A percentile compares a stretch with the other conserved stretches of the same genome.
These are phyloP conservation scores for Gastrodia elata DNA, from an alignment of 106 monocot species.

Conservation along the genomic window DNA sequence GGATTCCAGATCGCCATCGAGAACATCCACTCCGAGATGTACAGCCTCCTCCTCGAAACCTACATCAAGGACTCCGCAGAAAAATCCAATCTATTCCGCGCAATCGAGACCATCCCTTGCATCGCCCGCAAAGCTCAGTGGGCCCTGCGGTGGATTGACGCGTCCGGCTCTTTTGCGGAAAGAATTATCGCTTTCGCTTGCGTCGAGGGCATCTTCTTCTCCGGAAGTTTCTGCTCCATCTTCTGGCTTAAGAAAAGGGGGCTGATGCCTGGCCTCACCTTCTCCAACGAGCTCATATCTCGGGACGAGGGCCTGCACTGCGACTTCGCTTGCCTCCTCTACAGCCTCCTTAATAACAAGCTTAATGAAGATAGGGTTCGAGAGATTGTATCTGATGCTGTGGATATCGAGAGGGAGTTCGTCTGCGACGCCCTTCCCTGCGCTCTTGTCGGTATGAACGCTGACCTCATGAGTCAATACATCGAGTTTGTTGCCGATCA, in stretches of 20 bases:
- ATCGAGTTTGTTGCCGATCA: constrained; percentile 50
- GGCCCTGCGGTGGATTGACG: constrained; percentile 57
- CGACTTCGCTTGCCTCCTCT: constrained; percentile 86
- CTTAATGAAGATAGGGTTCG: constrained; percentile 36
- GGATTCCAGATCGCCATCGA: constrained; percentile 78
- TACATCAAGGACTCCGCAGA: constrained; percentile 47
- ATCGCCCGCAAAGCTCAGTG: constrained; percentile 53
- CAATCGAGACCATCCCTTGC: constrained; percentile 51
- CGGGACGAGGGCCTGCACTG: constrained; percentile 93
- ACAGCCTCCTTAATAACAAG: constrained; percentile 36
- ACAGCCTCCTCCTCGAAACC: constrained; percentile 52
- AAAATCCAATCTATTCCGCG: constrained; percentile 49
- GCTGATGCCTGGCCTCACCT: constrained; percentile 59
- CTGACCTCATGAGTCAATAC: constrained; percentile 34
- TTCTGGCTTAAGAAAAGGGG: constrained; percentile 78
- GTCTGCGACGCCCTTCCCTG: constrained; percentile 61
- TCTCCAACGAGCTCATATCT: constrained; percentile 77
- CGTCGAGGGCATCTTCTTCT: constrained; percentile 76
- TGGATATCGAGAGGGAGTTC: constrained; percentile 77
- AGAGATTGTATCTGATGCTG: constrained; percentile 55
- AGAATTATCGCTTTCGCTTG: constrained; percentile 54
- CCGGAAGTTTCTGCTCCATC: constrained; percentile 60
- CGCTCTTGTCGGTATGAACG: constrained; percentile 64
- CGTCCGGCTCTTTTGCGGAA: constrained; percentile 42
- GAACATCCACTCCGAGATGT: constrained; percentile 76